Base-by-base conservation (phyloP, 306 rosid genomes). In the Trifolium pratense region DNA sequence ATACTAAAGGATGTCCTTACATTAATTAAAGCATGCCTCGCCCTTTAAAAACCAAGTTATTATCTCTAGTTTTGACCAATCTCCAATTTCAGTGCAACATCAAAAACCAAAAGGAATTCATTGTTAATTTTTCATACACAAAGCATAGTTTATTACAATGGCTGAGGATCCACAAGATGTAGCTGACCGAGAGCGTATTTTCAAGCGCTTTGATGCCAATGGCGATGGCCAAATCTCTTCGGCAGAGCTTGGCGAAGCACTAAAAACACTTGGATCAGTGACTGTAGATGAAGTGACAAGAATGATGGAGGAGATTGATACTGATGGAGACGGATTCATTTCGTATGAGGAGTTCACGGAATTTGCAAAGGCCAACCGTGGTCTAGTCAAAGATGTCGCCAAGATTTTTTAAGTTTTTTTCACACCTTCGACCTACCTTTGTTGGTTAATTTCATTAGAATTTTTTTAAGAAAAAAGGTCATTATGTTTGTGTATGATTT, bases 231-330 rank as follows among this genome's bases (percentile, higher is more conserved):
- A 83, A 79, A 90, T 90, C 79, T 92, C 98, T 2, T 57, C 96
- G 0, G 0, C 83, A 0, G 98, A 90, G 84, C 87, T 92, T 1
- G 98, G 92, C 3, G 91, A 90, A 37, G 82, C 96, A 3, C 80
- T 88, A 74, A 84, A 84, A 49, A 9, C 85, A 4, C 86, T 92
- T 0, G 94, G 95, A 42, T 87, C 89, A 0, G 92, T 90, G 20
- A 83, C 92, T 0, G 1, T 53, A 0, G 89, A 92, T 0, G 96
- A 90, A 63, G 88, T 92, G 52, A 55, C 76, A 11, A 69, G 75
- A 39, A 92, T 92, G 98, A 92, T 92, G 98, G 77, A 76, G 0
- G 92, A 92, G 82, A 84, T 90, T 43, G 98, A 92, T 42, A 86
- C 84, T 0, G 89, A 92, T n/a, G 81, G 86, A 0, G 94, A 92